phyloP scores from a whole-genome alignment of 1,284 basidiomycete genomes.

The Meira miltonrushii region DNA sequence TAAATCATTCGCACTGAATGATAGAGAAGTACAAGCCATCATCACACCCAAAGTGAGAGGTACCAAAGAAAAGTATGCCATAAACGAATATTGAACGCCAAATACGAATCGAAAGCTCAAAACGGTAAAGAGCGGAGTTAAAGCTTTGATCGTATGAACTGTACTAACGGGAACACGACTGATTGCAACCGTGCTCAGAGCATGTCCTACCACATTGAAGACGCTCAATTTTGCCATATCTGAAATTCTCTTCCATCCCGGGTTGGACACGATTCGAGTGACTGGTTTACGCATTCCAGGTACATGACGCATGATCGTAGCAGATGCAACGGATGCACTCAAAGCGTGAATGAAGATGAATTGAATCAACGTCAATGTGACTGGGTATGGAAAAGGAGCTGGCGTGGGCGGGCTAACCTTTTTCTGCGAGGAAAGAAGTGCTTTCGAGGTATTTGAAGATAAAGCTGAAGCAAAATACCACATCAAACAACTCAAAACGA shows the following conservation, averaged over 20 bases:
- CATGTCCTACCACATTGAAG: constrained; percentile 89
- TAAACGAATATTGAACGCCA: constrained; percentile 80
- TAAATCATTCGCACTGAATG: constrained; percentile 68
- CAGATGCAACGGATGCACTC: constrained; percentile 61
- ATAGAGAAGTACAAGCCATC: constrained; percentile 90
- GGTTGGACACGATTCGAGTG: constrained; percentile 53
- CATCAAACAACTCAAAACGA: constrained; percentile 35
- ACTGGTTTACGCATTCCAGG: constrained; percentile 19
- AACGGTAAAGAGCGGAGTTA: constrained; percentile 95
- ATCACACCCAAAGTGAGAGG: constrained; percentile 94
- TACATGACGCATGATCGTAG: constrained; percentile 20
- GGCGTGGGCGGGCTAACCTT: constrained; percentile 11
- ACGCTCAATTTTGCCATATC: constrained; percentile 85
- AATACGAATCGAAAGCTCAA: constrained; percentile 87
- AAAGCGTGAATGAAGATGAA: constrained; percentile 87
- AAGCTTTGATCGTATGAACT: constrained; percentile 96
- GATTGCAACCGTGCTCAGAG: constrained; percentile 93
- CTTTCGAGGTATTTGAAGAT: constrained; percentile 82
- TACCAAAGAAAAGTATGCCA: constrained; percentile 88
- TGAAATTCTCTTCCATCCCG: constrained; percentile 67
- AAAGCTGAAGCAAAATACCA: constrained; percentile 66
- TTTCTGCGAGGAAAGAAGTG: constrained; percentile 56
- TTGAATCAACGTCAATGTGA: constrained; percentile 93
- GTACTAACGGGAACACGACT: constrained; percentile 93
- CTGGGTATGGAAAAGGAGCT: constrained; percentile 71